Base-by-base conservation (phyloP, 108 stramenopile genomes). In the Skeletonema potamos region DNA sequence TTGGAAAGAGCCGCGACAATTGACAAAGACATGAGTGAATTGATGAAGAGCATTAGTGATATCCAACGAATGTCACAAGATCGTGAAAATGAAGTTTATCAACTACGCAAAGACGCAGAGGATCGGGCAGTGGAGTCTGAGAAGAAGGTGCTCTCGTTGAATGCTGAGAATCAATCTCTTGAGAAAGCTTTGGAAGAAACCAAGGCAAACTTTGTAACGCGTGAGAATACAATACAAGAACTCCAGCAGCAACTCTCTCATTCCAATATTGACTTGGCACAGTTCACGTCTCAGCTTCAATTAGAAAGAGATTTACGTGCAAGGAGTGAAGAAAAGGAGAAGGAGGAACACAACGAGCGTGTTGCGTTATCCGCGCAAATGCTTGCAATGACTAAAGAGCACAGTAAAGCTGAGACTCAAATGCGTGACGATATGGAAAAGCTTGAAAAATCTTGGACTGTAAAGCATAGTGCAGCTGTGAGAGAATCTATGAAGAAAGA, bases 261-360 rank as follows among this genome's bases (percentile, higher is more conserved):
- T 4, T 46, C 33, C 4, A 70, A 62, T 24, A 15, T 51, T 41
- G 76, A 71, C 3, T 41, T 43, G 26, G 28, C 29, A 6, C 30
- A 58, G 18, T 18, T 62, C 12, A 56, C 28, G 1, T 57, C 65
- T 10, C 72, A 73, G 10, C 28, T 73, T 10, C 24, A 44, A 26
- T 30, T 73, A 4, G 72, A 73, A 34, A 54, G 63, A 24, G 76
- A 76, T 12, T 39, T 71, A 6, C 60, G 63, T 17, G 36, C 76
- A 2, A 63, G 68, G 32, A 27, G 70, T 9, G 76, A 77, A 33
- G 60, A 77, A 26, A 77, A 77, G 32, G 76, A 71, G 44, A 63
- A 36, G 12, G 70, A 72, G n/a, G 76, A 77, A 30, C 76, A 62
- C 2, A 43, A 33, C 27, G 70, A 77, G 33, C 54, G 63, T 13